These are phyloP conservation scores for Crucibulum laeve DNA, from an alignment of 768 basidiomycete genomes.

Conservation along the genomic window DNA sequence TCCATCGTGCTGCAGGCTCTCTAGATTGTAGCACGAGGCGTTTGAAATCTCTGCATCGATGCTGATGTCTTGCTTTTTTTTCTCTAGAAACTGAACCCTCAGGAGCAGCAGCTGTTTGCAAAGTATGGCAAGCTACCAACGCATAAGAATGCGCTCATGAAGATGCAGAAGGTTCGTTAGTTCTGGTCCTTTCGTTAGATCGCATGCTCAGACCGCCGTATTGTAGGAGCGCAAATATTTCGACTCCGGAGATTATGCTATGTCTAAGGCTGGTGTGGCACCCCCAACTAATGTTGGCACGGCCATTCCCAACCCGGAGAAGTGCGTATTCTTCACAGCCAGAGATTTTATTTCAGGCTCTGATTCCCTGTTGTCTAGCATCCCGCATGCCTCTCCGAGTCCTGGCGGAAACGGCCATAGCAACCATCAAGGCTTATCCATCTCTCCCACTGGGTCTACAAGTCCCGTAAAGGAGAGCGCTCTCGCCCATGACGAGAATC, in stretches of 20 bases:
- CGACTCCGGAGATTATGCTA: slow-evolving; percentile 97
- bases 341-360: slow-evolving; percentile 5
- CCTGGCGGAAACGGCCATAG: slow-evolving; percentile 46
- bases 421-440: slow-evolving; percentile 56
- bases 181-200: slow-evolving; percentile 6
- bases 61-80: slow-evolving; percentile 7
- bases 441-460: slow-evolving; percentile 70
- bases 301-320: slow-evolving; percentile 96
- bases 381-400: slow-evolving; percentile 79
- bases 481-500: slow-evolving; percentile 35
- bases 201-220: slow-evolving; percentile 11
- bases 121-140: slow-evolving; percentile 93
- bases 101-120: slow-evolving; percentile 92
- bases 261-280: slow-evolving; percentile 92
- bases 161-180: slow-evolving; percentile 85
- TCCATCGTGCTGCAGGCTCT: background rate
- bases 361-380: slow-evolving; percentile 42
- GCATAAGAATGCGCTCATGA: slow-evolving; percentile 88
- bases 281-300: slow-evolving; percentile 89
- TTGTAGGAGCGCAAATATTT: slow-evolving; percentile 96
- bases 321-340: slow-evolving; percentile 46
- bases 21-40: background rate
- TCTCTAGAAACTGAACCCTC: slow-evolving; percentile 71
- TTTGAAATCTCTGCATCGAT: slow-evolving; percentile 12
- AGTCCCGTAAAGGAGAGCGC: slow-evolving; percentile 63